phyloP scores from a whole-genome alignment of 208 protist genomes.

The Leishmania lainsoni region DNA sequence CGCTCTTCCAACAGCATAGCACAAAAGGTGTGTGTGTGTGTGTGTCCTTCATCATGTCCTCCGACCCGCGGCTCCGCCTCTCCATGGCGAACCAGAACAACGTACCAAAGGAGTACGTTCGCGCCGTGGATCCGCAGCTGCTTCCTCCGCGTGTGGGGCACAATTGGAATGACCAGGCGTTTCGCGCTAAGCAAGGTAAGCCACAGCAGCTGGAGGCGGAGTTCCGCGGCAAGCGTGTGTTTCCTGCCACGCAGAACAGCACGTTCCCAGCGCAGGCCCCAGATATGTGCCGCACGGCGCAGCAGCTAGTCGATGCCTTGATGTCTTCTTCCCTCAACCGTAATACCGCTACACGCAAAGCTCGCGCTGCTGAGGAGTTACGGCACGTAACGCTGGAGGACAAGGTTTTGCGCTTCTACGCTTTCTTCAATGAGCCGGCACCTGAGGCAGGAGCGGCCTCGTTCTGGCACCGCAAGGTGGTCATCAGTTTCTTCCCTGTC shows the following conservation, averaged over 20 bases:
- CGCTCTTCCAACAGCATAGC: background rate
- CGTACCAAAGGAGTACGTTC: slow-evolving; percentile 81
- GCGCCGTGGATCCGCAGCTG: slow-evolving; percentile 67
- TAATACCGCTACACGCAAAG: slow-evolving; percentile 14
- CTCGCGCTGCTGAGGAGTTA: slow-evolving; percentile 19
- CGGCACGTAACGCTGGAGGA: slow-evolving; percentile 85
- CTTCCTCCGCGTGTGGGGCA: slow-evolving; percentile 85
- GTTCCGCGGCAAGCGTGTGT: slow-evolving; percentile 74
- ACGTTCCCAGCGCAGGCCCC: slow-evolving; percentile 45
- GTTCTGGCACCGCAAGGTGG: slow-evolving; percentile 90
- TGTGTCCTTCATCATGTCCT: slow-evolving; percentile 20
- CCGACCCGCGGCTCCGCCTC: slow-evolving; percentile 33
- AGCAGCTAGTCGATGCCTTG: slow-evolving; percentile 77
- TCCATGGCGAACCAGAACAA: slow-evolving; percentile 45
- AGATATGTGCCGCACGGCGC: slow-evolving; percentile 58
- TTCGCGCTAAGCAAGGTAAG: slow-evolving; percentile 77
- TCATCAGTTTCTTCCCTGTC: slow-evolving; percentile 93
- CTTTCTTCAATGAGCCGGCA: slow-evolving; percentile 94
- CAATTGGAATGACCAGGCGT: slow-evolving; percentile 91
- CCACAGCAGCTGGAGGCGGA: slow-evolving; percentile 85
- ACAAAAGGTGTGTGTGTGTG: background rate
- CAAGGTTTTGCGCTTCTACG: slow-evolving; percentile 96
- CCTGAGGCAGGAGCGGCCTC: slow-evolving; percentile 85
- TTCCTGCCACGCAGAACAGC: slow-evolving; percentile 50
- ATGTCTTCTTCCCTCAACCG: slow-evolving; percentile 25